Conservation (phyloP, 208 protist species). For the Trypanosoma avium region DNA sequence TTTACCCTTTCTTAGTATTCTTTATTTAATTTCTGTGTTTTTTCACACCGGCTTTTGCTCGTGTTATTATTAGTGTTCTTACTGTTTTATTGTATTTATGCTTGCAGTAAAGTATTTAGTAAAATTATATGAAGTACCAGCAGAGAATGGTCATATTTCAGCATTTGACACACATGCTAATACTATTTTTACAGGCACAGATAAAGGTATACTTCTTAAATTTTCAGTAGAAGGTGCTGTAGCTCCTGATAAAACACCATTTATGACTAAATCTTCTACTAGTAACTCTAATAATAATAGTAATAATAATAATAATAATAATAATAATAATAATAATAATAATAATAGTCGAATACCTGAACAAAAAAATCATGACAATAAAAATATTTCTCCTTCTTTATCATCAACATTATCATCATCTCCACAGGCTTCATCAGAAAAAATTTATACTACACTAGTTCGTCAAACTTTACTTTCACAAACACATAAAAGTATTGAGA, state of each 20-base stretch:
- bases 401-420: neutral
- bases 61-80: too few species aligned
- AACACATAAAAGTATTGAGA: constrained; percentile 28
- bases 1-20: neutral
- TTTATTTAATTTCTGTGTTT: constrained; percentile 3
- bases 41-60: too few species aligned
- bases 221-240: constrained; percentile 40
- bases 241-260: neutral
- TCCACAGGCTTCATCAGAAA: too few species aligned
- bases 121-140: constrained; percentile 56
- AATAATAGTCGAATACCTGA: neutral
- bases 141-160: constrained; percentile 52
- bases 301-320: constrained; percentile 2
- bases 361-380: neutral
- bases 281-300: neutral
- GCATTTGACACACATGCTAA: constrained; percentile 61
- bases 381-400: neutral
- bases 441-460: constrained; percentile 47
- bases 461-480: constrained; percentile 15
- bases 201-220: constrained; percentile 50
- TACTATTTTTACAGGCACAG: constrained; percentile 68
- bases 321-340: neutral
- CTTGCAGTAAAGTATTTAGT: constrained; percentile 46
- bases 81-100: constrained; percentile 35
- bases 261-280: neutral